Percentiles rank a stretch among this genome's conserved stretches.
phyloP scores from a whole-genome alignment of 441 rosid species.

The Macaranga tanarius region DNA sequence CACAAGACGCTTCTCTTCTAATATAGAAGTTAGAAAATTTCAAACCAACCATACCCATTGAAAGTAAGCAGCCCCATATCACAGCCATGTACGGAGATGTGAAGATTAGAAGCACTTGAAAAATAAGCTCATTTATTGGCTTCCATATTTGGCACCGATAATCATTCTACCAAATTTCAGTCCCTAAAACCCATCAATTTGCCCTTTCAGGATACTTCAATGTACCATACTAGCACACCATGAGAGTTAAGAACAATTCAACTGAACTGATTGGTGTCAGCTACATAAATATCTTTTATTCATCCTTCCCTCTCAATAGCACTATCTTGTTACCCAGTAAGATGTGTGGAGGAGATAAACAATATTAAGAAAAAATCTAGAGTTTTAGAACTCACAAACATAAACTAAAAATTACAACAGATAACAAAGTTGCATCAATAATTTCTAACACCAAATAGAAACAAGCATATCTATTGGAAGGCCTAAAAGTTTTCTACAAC shows the following conservation, averaged over 20 bases:
- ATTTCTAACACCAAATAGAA: not conserved
- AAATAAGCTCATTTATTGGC: not conserved
- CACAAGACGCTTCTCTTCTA: not conserved
- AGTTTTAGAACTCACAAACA: not conserved
- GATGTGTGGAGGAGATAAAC: not conserved
- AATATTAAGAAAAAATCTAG: not conserved
- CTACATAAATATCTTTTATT: not conserved
- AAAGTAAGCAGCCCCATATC: not conserved
- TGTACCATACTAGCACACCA: too few relatives aligned
- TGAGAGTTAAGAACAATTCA: not conserved
- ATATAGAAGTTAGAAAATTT: not conserved
- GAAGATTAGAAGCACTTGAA: not conserved
- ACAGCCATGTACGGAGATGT: not conserved
- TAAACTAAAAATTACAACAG: not conserved
- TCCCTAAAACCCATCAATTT: too few relatives aligned
- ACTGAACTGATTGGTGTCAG: not conserved
- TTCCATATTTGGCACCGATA: not conserved
- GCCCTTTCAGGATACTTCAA: too few relatives aligned
- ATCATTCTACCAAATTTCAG: too few relatives aligned
- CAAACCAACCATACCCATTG: not conserved
- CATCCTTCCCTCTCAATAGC: not conserved
- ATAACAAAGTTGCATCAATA: not conserved
- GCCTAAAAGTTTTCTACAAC: not conserved
- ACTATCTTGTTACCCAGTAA: not conserved
- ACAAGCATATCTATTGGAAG: not conserved